phyloP scores from a whole-genome alignment of 345 rosid species.

The Lagerstroemia speciosa region DNA sequence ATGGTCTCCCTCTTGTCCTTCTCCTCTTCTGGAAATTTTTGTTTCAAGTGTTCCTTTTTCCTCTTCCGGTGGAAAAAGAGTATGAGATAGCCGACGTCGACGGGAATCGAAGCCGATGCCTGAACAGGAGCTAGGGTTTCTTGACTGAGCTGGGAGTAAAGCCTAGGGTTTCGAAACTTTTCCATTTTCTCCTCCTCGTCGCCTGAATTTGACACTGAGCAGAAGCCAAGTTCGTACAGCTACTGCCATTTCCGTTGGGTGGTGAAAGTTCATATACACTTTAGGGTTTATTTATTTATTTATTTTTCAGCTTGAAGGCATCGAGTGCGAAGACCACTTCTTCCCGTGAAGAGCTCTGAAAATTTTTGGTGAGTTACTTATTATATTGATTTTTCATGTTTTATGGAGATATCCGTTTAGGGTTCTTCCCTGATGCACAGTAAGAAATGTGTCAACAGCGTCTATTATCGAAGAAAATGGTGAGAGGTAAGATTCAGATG shows the following conservation, averaged over 20 bases:
- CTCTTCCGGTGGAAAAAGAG: neutral
- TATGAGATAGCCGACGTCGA: neutral
- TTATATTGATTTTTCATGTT: too few relatives aligned
- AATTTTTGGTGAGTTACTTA: neutral
- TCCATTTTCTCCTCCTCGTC: neutral
- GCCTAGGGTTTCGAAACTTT: neutral
- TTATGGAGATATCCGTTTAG: neutral
- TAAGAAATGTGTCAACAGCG: neutral
- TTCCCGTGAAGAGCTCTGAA: neutral
- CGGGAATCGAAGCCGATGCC: neutral
- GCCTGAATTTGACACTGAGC: neutral
- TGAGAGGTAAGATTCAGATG: constrained; percentile 15
- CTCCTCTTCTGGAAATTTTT: neutral
- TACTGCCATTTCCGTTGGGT: neutral
- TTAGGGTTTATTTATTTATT: neutral
- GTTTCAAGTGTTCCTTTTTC: neutral
- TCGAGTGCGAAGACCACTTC: neutral
- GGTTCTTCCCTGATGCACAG: neutral
- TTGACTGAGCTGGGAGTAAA: neutral
- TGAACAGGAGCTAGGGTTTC: neutral
- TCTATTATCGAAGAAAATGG: constrained; percentile 3
- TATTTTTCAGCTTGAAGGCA: neutral
- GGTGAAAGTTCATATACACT: neutral
- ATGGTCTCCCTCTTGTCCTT: neutral
- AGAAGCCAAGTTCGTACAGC: neutral